A percentile compares a stretch with the other conserved stretches of the same genome.
Conservation (phyloP, 768 basidiomycete genomes). For the Trametes sanguinea region DNA sequence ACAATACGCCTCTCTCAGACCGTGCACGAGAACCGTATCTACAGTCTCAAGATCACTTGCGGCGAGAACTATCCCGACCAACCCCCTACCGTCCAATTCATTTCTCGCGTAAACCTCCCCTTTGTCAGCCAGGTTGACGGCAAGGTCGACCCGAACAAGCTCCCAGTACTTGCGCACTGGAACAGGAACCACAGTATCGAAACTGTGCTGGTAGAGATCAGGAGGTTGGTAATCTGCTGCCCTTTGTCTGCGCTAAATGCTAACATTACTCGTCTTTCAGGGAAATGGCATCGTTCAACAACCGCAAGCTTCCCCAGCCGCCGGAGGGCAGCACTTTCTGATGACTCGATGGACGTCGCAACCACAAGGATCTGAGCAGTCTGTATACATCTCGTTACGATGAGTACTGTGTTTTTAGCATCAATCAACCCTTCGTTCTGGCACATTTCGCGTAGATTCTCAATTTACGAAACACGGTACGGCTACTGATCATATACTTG, state of each 20-base stretch:
- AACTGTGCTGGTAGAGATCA: conserved; percentile 87
- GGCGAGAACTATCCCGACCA: conserved; percentile 72
- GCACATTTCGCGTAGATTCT: not conserved
- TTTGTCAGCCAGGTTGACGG: conserved; percentile 81
- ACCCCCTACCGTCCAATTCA: conserved; percentile 81
- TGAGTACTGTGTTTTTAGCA: conserved; percentile 25
- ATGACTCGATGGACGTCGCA: conserved; percentile 2
- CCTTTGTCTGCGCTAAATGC: not conserved
- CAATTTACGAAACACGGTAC: not conserved
- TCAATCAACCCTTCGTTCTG: conserved; percentile 13
- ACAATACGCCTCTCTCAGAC: conserved; percentile 52
- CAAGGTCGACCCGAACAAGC: conserved; percentile 71
- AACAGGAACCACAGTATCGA: conserved; percentile 77
- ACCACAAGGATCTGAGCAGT: conserved; percentile 1
- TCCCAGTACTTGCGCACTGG: conserved; percentile 79
- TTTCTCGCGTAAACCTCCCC: conserved; percentile 90
- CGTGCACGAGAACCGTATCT: conserved; percentile 98
- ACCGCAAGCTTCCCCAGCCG: conserved; percentile 94
- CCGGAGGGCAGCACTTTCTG: conserved; percentile 81
- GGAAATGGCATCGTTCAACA: conserved; percentile 92
- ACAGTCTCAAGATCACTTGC: conserved; percentile 90
- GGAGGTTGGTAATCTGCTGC: conserved; percentile 61
- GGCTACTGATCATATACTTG: not conserved
- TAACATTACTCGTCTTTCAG: conserved; percentile 40
- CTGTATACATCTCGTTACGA: conserved; percentile 19